Evolutionary conservation across 2,329 filamentous ascomycete genomes (phyloP), one percentile per base, ranked within the genome.

Genomic region (Xylaria sp.): DNA sequence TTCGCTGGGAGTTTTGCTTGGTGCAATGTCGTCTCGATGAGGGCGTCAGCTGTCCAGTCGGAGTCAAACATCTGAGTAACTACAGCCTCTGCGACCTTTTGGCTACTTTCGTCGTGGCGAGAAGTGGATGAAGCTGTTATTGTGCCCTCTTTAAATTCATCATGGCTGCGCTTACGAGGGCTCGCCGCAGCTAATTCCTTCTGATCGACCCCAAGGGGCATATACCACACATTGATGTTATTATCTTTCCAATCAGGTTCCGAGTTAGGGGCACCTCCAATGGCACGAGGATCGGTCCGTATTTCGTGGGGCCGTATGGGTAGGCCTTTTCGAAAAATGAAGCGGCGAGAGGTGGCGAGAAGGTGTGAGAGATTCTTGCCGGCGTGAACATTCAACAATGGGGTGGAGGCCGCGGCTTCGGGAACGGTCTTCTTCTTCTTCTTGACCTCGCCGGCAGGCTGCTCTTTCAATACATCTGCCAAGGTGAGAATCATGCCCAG

Each of bases 401-500:
- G 73, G 3, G 68, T 44, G 15, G 68, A 65, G 23, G 72, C 58
- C 13, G 67, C 67, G 56, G 69, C 67, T 44, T 38, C 15, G 17
- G 9, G 2, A 3, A n/a, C 76, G 40, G 82, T 80, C 72, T 83
- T 83, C 23, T 78, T 78, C 42, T 62, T 67, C 40, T 70, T 66
- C 5, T 77, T 66, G 7, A 79, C 78, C 69, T 85, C 83, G 63
- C 80, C 82, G 42, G 84, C 49, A 84, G 53, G 3, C 9, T 17
- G 82, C 23, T 53, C 28, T 31, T n/a, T 33, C 1, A 79, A 6
- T 86, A 86, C 81, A 79, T 96, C 93, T 33, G 94, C 93, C 67
- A 97, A 79, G 4, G 93, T 97, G 72, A 99, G 85, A 66, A 97
- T 86, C 83, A 94, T 88, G 61, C 96, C 96, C 70, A 97, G 83